Percentiles rank a stretch among this genome's conserved stretches.
phyloP scores from a whole-genome alignment of 331 rosid species.

The Phaseolus coccineus region DNA sequence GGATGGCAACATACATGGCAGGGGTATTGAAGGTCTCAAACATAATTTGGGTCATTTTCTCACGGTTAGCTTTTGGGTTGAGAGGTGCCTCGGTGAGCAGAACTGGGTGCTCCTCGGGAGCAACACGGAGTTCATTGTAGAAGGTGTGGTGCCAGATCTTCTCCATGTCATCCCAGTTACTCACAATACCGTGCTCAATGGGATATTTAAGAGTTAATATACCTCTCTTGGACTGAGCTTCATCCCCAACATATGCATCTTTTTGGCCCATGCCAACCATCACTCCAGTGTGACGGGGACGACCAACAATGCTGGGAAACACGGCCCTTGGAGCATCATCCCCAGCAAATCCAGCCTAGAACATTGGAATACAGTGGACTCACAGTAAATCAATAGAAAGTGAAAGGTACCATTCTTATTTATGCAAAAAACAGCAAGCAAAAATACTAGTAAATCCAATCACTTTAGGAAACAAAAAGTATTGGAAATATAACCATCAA shows the following conservation, averaged over 20 bases:
- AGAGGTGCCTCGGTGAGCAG: conserved; percentile 90
- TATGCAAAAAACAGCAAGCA: background rate
- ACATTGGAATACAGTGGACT: conserved; percentile 18
- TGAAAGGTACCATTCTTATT: background rate
- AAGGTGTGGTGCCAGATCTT: conserved; percentile 92
- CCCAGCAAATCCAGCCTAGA: conserved; percentile 92
- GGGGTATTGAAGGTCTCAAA: conserved; percentile 87
- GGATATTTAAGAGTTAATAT: conserved; percentile 84
- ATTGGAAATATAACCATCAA: background rate
- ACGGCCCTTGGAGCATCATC: conserved; percentile 97
- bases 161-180: conserved; percentile 94
- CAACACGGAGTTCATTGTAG: conserved; percentile 87
- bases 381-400: conserved; percentile 3
- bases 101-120: conserved; percentile 88
- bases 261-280: conserved; percentile 97
- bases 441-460: background rate
- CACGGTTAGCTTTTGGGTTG: conserved; percentile 90
- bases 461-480: background rate
- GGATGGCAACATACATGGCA: conserved; percentile 88
- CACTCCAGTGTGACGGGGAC: conserved; percentile 93
- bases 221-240: conserved; percentile 92
- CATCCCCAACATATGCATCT: conserved; percentile 92
- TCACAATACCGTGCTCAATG: conserved; percentile 89
- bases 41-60: conserved; percentile 91
- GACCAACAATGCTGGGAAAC: conserved; percentile 89